These are phyloP conservation scores for Cryptosporidium sp. DNA, from an alignment of 169 alveolate species.

Conservation along the genomic window DNA sequence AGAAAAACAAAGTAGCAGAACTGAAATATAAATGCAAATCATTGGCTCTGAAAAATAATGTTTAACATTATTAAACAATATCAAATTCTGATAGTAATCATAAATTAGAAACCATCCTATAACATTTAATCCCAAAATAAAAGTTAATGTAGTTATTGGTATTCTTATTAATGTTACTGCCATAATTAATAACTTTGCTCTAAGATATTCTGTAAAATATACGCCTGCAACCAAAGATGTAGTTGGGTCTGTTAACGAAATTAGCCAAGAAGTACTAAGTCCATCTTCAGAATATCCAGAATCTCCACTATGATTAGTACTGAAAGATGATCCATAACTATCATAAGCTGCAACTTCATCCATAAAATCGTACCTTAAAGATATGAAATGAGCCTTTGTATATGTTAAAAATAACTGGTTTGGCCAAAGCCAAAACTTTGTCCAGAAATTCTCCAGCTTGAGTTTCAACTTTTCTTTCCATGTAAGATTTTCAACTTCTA, in stretches of 20 bases:
- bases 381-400: constrained; percentile 67
- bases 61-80: constrained; percentile 13
- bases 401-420: constrained; percentile 52
- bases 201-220: constrained; percentile 54
- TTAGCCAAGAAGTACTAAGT: constrained; percentile 43
- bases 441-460: background rate
- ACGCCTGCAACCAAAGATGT: constrained; percentile 70
- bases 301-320: constrained; percentile 35
- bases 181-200: constrained; percentile 65
- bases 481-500: background rate
- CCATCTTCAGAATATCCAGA: constrained; percentile 29
- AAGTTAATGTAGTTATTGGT: constrained; percentile 57
- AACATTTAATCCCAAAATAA: constrained; percentile 7
- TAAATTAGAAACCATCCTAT: constrained; percentile 33
- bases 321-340: constrained; percentile 64
- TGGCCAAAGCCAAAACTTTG: constrained; percentile 60
- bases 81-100: constrained; percentile 41
- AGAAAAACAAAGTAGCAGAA: constrained; percentile 41
- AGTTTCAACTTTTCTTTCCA: constrained; percentile 29
- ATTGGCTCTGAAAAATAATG: constrained; percentile 62
- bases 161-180: constrained; percentile 73
- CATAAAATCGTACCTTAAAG: constrained; percentile 72
- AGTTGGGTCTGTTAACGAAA: constrained; percentile 68
- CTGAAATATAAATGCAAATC: constrained; percentile 61
- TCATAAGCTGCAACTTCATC: constrained; percentile 75